phyloP scores from a whole-genome alignment of 2,329 filamentous ascomycete genomes.

The Sphaerulina musiva region DNA sequence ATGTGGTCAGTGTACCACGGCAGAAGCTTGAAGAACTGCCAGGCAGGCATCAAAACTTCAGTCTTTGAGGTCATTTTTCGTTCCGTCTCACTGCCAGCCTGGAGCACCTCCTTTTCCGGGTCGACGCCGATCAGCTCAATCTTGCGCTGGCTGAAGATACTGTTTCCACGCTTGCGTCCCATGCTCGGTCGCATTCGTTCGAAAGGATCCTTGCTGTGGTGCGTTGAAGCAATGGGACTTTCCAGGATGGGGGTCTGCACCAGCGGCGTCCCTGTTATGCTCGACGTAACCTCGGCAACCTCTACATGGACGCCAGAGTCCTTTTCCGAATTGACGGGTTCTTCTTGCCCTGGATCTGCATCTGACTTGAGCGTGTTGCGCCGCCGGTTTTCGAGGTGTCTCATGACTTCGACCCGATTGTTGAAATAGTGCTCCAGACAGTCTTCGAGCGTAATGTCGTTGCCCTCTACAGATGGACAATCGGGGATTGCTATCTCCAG shows the following conservation, averaged over 20 bases:
- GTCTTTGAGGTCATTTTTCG: slow-evolving; percentile 47
- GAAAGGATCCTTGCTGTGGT: slow-evolving; percentile 26
- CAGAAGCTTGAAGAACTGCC: slow-evolving; percentile 93
- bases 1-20: slow-evolving; percentile 78
- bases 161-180: slow-evolving; percentile 41
- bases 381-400: slow-evolving; percentile 57
- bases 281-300: slow-evolving; percentile 35
- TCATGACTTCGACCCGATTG: slow-evolving; percentile 78
- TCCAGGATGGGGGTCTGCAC: slow-evolving; percentile 21
- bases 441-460: slow-evolving; percentile 69
- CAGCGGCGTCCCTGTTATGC: slow-evolving; percentile 29
- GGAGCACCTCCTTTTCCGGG: slow-evolving; percentile 37
- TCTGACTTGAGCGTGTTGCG: slow-evolving; percentile 52
- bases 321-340: slow-evolving; percentile 23
- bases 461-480: slow-evolving; percentile 52
- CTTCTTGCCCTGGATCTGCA: slow-evolving; percentile 18
- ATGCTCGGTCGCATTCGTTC: slow-evolving; percentile 32
- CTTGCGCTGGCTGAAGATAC: slow-evolving; percentile 45
- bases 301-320: slow-evolving; percentile 38
- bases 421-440: slow-evolving; percentile 95
- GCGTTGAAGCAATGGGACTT: slow-evolving; percentile 20
- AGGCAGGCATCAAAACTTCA: slow-evolving; percentile 90
- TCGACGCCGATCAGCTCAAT: slow-evolving; percentile 31
- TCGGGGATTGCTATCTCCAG: slow-evolving; percentile 88
- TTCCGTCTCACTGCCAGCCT: slow-evolving; percentile 32